A percentile compares a stretch with the other conserved stretches of the same genome.
Evolutionary conservation across 192 early-diverging fungal species (phyloP).

Genomic region (Fimicolochytrium jonesii): DNA sequence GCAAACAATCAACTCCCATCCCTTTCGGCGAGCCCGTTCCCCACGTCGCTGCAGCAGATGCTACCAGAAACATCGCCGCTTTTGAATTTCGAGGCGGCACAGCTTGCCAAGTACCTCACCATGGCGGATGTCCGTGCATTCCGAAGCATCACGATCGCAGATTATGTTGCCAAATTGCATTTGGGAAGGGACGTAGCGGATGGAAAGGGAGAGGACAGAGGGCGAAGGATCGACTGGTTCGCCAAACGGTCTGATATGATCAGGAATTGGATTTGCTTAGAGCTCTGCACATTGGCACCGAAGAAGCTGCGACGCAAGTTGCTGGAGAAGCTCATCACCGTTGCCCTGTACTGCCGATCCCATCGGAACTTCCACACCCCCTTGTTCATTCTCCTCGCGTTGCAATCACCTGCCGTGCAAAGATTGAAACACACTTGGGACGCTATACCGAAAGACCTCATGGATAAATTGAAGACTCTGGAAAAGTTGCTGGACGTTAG

Average conservation of each 20-base stretch:
- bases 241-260: slow-evolving; percentile 50
- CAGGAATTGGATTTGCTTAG: slow-evolving; percentile 57
- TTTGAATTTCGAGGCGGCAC: slow-evolving; percentile 38
- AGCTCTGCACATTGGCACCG: slow-evolving; percentile 41
- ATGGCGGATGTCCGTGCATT: slow-evolving; percentile 23
- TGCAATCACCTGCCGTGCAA: slow-evolving; percentile 52
- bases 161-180: slow-evolving; percentile 23
- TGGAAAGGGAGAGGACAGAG: neutral
- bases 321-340: slow-evolving; percentile 55
- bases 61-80: slow-evolving; percentile 4
- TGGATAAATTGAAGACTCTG: slow-evolving; percentile 40
- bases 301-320: slow-evolving; percentile 43
- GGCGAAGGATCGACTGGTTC: slow-evolving; percentile 47
- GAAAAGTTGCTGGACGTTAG: slow-evolving; percentile 59
- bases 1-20: neutral
- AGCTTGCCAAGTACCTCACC: slow-evolving; percentile 49
- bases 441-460: slow-evolving; percentile 42
- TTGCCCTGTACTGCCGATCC: slow-evolving; percentile 30
- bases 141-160: slow-evolving; percentile 16
- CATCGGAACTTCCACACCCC: slow-evolving; percentile 64
- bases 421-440: slow-evolving; percentile 58
- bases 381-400: slow-evolving; percentile 59
- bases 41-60: neutral
- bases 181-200: neutral
- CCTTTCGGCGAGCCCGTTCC: slow-evolving; percentile 1